These are phyloP conservation scores for Plasmodium cynomolgi DNA, from an alignment of 169 alveolate species.

Conservation along the genomic window DNA sequence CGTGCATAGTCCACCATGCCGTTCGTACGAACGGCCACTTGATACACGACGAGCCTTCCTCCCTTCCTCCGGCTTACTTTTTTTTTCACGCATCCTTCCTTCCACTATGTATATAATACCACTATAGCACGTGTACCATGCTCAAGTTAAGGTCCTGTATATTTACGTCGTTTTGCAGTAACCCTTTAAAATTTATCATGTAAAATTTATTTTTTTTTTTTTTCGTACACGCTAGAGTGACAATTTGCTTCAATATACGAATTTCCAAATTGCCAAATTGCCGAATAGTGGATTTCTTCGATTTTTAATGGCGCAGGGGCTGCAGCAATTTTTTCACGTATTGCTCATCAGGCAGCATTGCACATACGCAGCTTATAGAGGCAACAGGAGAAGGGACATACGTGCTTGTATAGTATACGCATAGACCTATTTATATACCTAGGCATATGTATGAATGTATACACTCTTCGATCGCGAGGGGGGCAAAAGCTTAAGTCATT, in stretches of 20 bases:
- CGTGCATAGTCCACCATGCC: not conserved
- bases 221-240: not conserved
- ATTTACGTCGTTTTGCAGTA: not conserved
- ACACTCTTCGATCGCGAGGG: not conserved
- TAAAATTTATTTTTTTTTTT: not conserved
- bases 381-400: not conserved
- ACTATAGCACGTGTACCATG: not conserved
- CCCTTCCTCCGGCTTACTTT: not conserved
- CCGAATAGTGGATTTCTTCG: not conserved
- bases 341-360: not conserved
- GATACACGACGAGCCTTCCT: not conserved
- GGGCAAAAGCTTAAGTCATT: not conserved
- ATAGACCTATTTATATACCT: not conserved
- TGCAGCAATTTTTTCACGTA: not conserved
- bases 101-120: not conserved
- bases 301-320: not conserved
- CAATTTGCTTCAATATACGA: not conserved
- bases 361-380: not conserved
- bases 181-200: not conserved
- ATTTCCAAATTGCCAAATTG: not conserved
- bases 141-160: not conserved
- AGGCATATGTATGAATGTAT: not conserved
- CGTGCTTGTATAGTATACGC: not conserved
- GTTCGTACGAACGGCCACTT: not conserved
- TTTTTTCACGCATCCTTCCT: not conserved